Evolutionary conservation across 352 stramenopile genomes (phyloP), one percentile per base, ranked within the genome.

Genomic region (Lagenidium giganteum): DNA sequence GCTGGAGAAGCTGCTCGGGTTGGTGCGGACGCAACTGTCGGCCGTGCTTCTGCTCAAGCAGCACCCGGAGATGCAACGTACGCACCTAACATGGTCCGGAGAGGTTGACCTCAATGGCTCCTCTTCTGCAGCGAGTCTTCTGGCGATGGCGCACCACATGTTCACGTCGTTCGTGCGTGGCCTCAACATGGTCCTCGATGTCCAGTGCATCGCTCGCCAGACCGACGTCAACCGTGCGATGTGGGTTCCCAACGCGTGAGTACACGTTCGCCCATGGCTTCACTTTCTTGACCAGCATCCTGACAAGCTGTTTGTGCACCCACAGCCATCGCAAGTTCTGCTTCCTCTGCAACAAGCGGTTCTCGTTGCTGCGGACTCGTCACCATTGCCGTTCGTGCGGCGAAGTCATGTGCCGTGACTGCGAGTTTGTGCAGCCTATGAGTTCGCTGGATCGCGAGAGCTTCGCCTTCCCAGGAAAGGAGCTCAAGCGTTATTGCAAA

Each of bases 291-390:
- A n/a, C n/a, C n/a, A n/a, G n/a, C 21, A 18, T 25, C 24, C 43
- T 41, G 14, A 28, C 24, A 26, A 13, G 38, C 17, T 23, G 45
- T 43, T 17, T 29, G 8, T 29, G 12, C 42, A 83, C 71, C 16
- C 67, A 76, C 12, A n/a, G n/a, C n/a, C n/a, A n/a, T n/a, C 69
- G 67, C 31, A 87, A 84, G 44, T 54, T 57, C 27, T 87, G 75
- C 57, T 70, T 69, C 45, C 58, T 91, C 44, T 91, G 79, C 64
- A 71, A 58, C 43, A 85, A 81, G 24, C 83, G 80, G 35, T 91
- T 91, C 39, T 84, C 70, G 26, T 42, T 93, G 9, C 51, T 87
- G 30, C 60, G 74, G 0, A 60, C 72, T 20, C 72, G 75, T 3
- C 69, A 71, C 31, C 51, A 80, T 42, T 93, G 80, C 42, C 61